Conservation (phyloP, 2,329 filamentous ascomycete species). For the Aspergillus alliaceus region DNA sequence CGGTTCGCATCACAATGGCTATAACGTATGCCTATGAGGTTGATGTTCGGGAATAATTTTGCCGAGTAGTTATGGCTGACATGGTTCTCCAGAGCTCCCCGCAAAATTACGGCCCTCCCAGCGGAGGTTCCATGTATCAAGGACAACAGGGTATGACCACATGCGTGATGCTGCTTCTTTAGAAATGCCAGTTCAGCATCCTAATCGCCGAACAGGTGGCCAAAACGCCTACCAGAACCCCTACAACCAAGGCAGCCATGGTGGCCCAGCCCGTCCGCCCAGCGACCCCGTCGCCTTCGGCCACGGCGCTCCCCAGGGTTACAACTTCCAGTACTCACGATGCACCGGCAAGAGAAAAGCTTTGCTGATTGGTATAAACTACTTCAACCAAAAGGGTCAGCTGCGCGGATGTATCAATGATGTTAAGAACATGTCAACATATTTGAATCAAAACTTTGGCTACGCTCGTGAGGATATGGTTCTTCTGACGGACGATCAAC, state of each 20-base stretch:
- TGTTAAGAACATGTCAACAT: constrained; percentile 93
- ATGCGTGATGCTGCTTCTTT: background rate
- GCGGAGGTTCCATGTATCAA: constrained; percentile 40
- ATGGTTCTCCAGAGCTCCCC: constrained; percentile 23
- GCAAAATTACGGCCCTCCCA: constrained; percentile 34
- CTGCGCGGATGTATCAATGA: constrained; percentile 95
- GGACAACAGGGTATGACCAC: constrained; percentile 39
- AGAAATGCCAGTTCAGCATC: background rate
- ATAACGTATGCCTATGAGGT: constrained; percentile 34
- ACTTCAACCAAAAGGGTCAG: constrained; percentile 89
- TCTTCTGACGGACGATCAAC: constrained; percentile 91
- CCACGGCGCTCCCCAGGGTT: constrained; percentile 74
- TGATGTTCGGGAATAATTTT: background rate
- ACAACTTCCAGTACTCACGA: constrained; percentile 86
- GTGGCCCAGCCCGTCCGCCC: constrained; percentile 66
- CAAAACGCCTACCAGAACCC: constrained; percentile 48
- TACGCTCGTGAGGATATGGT: constrained; percentile 98
- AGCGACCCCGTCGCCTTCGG: constrained; percentile 70
- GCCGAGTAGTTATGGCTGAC: constrained; percentile 13
- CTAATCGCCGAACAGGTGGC: background rate
- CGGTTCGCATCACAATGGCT: constrained; percentile 32
- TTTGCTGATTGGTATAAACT: constrained; percentile 91
- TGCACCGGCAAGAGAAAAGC: constrained; percentile 89
- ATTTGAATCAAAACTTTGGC: constrained; percentile 83
- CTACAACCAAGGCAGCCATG: constrained; percentile 54